Base-by-base conservation (phyloP, 1,284 basidiomycete genomes). In the Cryptococcus sp. region DNA sequence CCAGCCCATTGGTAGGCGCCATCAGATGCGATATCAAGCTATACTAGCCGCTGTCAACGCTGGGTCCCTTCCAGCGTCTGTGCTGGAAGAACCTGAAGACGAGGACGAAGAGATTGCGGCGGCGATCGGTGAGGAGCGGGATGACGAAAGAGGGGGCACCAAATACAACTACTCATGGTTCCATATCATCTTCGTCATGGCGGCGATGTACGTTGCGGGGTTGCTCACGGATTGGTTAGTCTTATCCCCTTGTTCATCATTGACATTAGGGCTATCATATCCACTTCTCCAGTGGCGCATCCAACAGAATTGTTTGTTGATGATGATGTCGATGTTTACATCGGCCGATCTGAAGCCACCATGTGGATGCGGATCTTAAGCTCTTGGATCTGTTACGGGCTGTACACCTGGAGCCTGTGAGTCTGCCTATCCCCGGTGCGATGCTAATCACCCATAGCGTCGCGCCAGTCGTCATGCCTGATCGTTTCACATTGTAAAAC, bases 341-440 rank as follows among this genome's bases (percentile, higher is more conserved):
- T 98, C 56, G 95, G 95, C 30, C 85, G 92, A 48, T 95, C 91
- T 8, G 89, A 93, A 70, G 88, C 90, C 4, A 92, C 95, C 3
- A 98, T 99, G 95, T 98, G 96, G 95, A 98, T 98, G 90, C 82
- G 96, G 4, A 83, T 98, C 46, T 88, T 98, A 37, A 94, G 90
- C 48, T 89, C 89, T 66, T 99, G 94, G 93, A 82, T 94, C 36
- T 96, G 91, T 76, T 88, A 94, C 78, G 68, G 85, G 44, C 79
- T 97, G 49, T 98, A 96, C 73, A 83, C 84, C 36, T 96, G 92
- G 93, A 94, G 89, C 67, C 77, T 94, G 60, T 73, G 52, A 63
- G 70, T 66, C 11, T 32, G 4, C 43, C 6, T 31, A 43, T 50
- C 2, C 34, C 30, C 31, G 49, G 31, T 31, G 11, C 44, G 13